These are phyloP conservation scores for Diaporthe citrichinensis DNA, from an alignment of 2,329 filamentous ascomycete genomes.

Conservation along the genomic window DNA sequence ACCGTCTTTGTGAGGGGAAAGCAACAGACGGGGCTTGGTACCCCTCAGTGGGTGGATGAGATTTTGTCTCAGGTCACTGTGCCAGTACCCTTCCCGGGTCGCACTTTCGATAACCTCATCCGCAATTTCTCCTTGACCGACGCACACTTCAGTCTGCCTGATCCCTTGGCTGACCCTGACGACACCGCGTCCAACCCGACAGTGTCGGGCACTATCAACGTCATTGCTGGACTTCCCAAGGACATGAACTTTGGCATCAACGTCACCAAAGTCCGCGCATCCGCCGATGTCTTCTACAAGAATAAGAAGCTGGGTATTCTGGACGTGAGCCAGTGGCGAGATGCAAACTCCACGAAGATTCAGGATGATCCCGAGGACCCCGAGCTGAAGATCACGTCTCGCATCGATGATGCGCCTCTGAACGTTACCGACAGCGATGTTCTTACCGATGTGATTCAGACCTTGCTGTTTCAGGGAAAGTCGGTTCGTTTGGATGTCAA, in stretches of 20 bases:
- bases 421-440: slow-evolving; percentile 85
- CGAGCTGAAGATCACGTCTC: slow-evolving; percentile 80
- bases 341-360: slow-evolving; percentile 83
- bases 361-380: slow-evolving; percentile 70
- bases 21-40: slow-evolving; percentile 73
- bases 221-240: slow-evolving; percentile 82
- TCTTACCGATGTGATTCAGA: slow-evolving; percentile 85
- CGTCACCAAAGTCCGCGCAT: slow-evolving; percentile 82
- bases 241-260: slow-evolving; percentile 90
- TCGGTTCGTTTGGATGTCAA: slow-evolving; percentile 80
- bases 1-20: slow-evolving; percentile 89
- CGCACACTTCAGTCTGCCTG: slow-evolving; percentile 88
- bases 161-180: slow-evolving; percentile 82
- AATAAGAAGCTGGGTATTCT: slow-evolving; percentile 84
- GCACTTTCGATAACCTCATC: slow-evolving; percentile 85
- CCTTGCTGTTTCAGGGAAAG: slow-evolving; percentile 80
- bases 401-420: slow-evolving; percentile 83
- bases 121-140: slow-evolving; percentile 89
- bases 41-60: slow-evolving; percentile 86
- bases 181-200: slow-evolving; percentile 81
- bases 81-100: slow-evolving; percentile 86
- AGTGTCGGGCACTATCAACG: slow-evolving; percentile 86
- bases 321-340: slow-evolving; percentile 85
- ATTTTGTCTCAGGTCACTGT: slow-evolving; percentile 86
- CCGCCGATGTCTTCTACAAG: slow-evolving; percentile 85